A percentile compares a stretch with the other conserved stretches of the same genome.
These are phyloP conservation scores for Diaporthe vexans DNA, from an alignment of 2,329 filamentous ascomycete species.

Conservation along the genomic window DNA sequence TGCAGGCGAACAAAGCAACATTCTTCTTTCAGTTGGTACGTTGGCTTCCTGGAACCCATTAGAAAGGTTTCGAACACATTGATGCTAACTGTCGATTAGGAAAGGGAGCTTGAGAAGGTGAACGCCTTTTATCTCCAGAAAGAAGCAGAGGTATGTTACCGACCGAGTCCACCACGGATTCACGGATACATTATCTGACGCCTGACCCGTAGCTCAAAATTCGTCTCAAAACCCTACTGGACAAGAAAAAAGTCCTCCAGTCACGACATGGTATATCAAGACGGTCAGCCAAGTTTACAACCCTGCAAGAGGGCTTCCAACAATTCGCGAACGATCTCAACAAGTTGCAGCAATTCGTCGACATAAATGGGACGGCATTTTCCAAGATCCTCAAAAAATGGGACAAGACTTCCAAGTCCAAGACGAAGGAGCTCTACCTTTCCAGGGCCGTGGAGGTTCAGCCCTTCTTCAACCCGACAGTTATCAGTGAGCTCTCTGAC, in stretches of 20 bases:
- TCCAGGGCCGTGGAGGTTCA: conserved; percentile 97
- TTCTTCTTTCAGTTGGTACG: conserved; percentile 98
- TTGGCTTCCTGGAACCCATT: background rate
- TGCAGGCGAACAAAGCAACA: conserved; percentile 97
- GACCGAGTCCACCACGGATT: background rate
- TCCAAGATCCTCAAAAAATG: conserved; percentile 99
- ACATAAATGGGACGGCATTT: conserved; percentile 97
- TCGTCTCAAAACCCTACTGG: conserved; percentile 89
- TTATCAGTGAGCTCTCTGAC: conserved; percentile 96
- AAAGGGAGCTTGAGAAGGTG: conserved; percentile 98
- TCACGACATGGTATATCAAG: conserved; percentile 85
- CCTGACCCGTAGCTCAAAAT: conserved; percentile 81
- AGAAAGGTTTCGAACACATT: conserved; percentile 41
- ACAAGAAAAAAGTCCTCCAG: conserved; percentile 94
- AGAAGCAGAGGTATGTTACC: conserved; percentile 85
- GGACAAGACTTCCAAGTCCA: conserved; percentile 99
- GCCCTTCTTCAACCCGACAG: conserved; percentile 96
- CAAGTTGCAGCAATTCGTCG: conserved; percentile 98
- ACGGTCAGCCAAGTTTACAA: conserved; percentile 92
- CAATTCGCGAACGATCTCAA: conserved; percentile 97
- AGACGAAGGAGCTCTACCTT: conserved; percentile 97
- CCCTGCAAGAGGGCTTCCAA: conserved; percentile 95
- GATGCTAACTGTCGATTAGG: conserved; percentile 70
- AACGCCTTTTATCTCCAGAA: conserved; percentile 98
- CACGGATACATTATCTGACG: conserved; percentile 3